Percentiles rank a stretch among this genome's conserved stretches.
Evolutionary conservation across 805 yeast genomes (phyloP).

Genomic region (Suhomyces vadensis): DNA sequence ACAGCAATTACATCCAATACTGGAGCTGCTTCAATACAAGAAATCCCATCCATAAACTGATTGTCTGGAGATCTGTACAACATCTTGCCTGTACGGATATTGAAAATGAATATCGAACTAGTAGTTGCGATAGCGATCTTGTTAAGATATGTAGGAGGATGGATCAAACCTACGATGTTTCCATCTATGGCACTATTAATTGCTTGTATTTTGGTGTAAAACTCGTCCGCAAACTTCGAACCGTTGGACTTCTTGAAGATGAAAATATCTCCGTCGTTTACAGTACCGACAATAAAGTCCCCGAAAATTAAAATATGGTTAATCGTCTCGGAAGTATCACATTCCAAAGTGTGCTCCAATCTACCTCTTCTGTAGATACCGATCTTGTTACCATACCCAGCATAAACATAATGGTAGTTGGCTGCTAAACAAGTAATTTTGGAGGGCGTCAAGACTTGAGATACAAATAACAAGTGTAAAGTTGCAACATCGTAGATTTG

Average conservation of each 20-base stretch:
- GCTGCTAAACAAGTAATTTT: constrained; percentile 73
- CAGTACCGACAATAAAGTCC: constrained; percentile 64
- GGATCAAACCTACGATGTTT: constrained; percentile 64
- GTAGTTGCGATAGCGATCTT: constrained; percentile 84
- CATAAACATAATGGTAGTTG: constrained; percentile 82
- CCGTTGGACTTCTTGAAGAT: constrained; percentile 54
- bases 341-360: constrained; percentile 46
- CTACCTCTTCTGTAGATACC: constrained; percentile 85
- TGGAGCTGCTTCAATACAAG: constrained; percentile 81
- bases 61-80: constrained; percentile 53
- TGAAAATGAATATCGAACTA: constrained; percentile 59
- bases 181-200: constrained; percentile 63
- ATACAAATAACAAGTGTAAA: constrained; percentile 80
- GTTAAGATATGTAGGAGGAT: constrained; percentile 90
- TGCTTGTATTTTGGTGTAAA: constrained; percentile 62
- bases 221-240: constrained; percentile 55
- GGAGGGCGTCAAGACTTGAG: constrained; percentile 71
- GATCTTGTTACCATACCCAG: constrained; percentile 66
- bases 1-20: constrained; percentile 81
- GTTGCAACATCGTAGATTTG: constrained; percentile 93
- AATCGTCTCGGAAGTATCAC: constrained; percentile 40
- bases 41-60: constrained; percentile 52
- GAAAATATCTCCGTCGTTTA: constrained; percentile 42
- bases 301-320: constrained; percentile 68
- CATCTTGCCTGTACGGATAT: constrained; percentile 74